Conservation (phyloP, 192 early-diverging fungal genomes). For the Umbelopsis sp. region DNA sequence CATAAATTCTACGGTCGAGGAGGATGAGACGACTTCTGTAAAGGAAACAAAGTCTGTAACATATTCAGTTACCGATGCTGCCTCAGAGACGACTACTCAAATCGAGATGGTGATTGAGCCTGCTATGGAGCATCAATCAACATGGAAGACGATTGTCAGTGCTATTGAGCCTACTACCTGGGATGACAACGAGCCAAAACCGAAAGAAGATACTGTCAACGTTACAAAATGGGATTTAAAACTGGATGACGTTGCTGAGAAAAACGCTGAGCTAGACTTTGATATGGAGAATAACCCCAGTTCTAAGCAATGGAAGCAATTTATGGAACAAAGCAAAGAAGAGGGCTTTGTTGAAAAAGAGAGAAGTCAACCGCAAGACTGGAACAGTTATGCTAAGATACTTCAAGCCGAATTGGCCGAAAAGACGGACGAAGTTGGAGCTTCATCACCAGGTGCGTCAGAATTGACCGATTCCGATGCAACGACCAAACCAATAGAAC, state of each 20-base stretch:
- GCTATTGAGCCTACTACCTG: constrained; percentile 7
- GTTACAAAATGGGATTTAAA: background rate
- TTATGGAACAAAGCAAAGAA: constrained; percentile 2
- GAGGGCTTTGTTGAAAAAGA: background rate
- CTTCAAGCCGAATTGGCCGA: background rate
- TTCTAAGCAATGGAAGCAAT: constrained; percentile 9
- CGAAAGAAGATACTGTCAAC: background rate
- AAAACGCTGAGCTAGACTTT: background rate
- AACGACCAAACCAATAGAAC: background rate
- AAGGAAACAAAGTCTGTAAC: background rate
- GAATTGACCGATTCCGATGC: background rate
- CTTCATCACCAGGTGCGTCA: background rate
- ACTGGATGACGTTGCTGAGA: background rate
- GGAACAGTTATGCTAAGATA: background rate
- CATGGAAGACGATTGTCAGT: constrained; percentile 10
- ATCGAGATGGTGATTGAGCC: constrained; percentile 13
- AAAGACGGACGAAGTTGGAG: background rate
- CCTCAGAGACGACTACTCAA: background rate
- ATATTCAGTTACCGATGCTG: background rate
- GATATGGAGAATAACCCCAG: background rate
- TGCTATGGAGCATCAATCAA: background rate
- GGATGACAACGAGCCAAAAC: background rate
- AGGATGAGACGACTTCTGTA: too few relatives aligned
- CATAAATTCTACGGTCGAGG: too few relatives aligned
- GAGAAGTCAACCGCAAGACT: background rate